Evolutionary conservation across 768 basidiomycete species (phyloP).

Genomic region (Tylopilus sp.): DNA sequence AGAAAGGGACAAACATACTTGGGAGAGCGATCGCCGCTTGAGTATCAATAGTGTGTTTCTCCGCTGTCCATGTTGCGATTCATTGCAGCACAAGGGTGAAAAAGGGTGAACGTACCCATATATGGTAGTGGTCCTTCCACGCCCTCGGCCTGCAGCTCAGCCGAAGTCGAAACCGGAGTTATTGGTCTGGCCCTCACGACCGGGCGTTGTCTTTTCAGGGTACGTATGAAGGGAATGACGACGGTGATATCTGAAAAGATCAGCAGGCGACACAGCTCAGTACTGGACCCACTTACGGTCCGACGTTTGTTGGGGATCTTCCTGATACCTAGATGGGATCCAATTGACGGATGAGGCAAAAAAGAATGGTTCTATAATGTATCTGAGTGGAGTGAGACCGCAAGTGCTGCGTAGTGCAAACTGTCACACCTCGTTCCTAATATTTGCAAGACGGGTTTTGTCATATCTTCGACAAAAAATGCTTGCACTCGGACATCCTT

Average conservation of each 20-base stretch:
- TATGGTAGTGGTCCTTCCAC: slow-evolving; percentile 7
- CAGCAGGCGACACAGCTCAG: slow-evolving; percentile 2
- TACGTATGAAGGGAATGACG: slow-evolving; percentile 39
- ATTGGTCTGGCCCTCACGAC: slow-evolving; percentile 11
- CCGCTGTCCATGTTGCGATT: slow-evolving; percentile 6
- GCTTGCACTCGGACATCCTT: slow-evolving; percentile 30
- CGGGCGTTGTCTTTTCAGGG: slow-evolving; percentile 28
- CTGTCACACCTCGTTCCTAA: slow-evolving; percentile 35
- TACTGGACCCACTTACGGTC: slow-evolving; percentile 35
- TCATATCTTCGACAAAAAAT: slow-evolving; percentile 38
- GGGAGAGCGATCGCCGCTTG: slow-evolving; percentile 29
- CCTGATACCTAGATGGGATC: slow-evolving; percentile 42
- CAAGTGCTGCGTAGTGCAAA: background rate
- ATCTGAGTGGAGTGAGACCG: slow-evolving; percentile 26
- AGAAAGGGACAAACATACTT: slow-evolving; percentile 3
- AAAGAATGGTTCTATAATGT: slow-evolving; percentile 42
- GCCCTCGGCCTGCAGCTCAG: background rate
- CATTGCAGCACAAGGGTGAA: background rate
- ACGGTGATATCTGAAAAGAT: slow-evolving; percentile 40
- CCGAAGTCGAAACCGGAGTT: slow-evolving; percentile 14
- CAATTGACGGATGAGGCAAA: slow-evolving; percentile 41
- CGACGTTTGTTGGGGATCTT: slow-evolving; percentile 24
- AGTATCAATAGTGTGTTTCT: slow-evolving; percentile 26
- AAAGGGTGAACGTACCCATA: slow-evolving; percentile 1
- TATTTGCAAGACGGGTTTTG: slow-evolving; percentile 35